Evolutionary conservation across 2,329 filamentous ascomycete genomes (phyloP), one percentile per base, ranked within the genome.

Genomic region (Alternaria alternata): DNA sequence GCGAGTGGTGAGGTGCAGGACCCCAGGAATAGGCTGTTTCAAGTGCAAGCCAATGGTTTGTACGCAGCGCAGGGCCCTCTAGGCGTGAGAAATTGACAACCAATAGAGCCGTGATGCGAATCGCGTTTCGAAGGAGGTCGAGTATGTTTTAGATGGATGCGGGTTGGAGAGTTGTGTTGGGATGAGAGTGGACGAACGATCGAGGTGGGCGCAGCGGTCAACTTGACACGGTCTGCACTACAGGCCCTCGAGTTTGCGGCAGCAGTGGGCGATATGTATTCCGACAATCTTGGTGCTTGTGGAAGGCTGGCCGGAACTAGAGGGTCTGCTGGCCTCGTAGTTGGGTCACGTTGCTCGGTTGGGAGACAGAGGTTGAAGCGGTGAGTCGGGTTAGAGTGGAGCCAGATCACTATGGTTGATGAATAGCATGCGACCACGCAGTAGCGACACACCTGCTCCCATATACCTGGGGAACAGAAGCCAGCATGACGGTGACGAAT

Each of bases 401-500:
- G 61, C 67, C 59, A 53, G 57, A 61, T 48, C 52, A 57, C 32
- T 34, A 57, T 59, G 54, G 57, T 64, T 44, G 68, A 68, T 73
- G 72, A 72, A 76, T 75, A 66, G 68, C 65, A 71, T 63, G 64
- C 66, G 68, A 68, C 68, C 75, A 75, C 73, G 73, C 65, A 68
- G 74, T 67, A 71, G 66, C 72, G 67, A 88, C 71, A 74, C 88
- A 86, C 52, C 88, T 71, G 59, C 86, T 80, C 70, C 89, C 73
- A 24, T 88, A 89, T 75, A 39, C 87, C 86, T 78, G 88, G 88
- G 84, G 46, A 20, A 83, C 68, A 59, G 14, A 14, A 36, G 72
- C 70, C 70, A 70, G 67, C 69, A 67, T 62, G 53, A 65, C 59
- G 60, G 61, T 72, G 70, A 72, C 70, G 70, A 71, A 63, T 61